These are phyloP conservation scores for Huiozyma sinensis DNA, from an alignment of 805 yeast species.

Conservation along the genomic window DNA sequence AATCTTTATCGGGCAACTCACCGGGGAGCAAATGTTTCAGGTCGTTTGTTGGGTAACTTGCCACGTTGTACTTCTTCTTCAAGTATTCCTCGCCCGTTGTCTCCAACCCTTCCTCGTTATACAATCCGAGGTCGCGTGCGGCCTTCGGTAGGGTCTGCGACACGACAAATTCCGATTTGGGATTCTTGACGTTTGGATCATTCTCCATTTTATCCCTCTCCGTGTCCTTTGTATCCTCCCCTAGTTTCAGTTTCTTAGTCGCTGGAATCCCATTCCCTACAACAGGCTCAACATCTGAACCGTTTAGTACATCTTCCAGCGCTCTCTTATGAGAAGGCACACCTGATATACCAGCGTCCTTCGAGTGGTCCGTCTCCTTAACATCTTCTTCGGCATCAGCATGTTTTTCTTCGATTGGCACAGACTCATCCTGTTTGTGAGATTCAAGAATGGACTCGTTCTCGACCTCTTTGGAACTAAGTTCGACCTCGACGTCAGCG, in stretches of 20 bases:
- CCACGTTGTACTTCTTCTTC: constrained; percentile 73
- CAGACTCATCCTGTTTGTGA: too few relatives aligned
- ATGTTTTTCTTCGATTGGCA: too few relatives aligned
- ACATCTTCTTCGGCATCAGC: too few relatives aligned
- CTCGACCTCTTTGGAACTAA: too few relatives aligned
- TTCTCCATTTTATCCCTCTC: constrained; percentile 41
- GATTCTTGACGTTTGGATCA: constrained; percentile 55
- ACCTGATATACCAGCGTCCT: too few relatives aligned
- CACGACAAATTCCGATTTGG: constrained; percentile 64
- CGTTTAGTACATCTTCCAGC: too few relatives aligned
- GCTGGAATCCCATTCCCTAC: neutral
- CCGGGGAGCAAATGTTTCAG: constrained; percentile 76
- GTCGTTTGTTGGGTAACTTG: constrained; percentile 78
- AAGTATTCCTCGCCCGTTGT: constrained; percentile 65
- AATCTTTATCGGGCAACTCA: constrained; percentile 74
- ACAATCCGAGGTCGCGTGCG: constrained; percentile 55
- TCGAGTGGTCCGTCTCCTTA: too few relatives aligned
- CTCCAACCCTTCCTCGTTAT: constrained; percentile 51
- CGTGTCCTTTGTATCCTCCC: constrained; percentile 12
- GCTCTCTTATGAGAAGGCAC: too few relatives aligned
- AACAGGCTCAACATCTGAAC: neutral
- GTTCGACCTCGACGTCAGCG: too few relatives aligned
- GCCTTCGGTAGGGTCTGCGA: constrained; percentile 59
- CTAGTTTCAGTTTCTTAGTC: neutral
- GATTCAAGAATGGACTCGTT: too few relatives aligned